phyloP scores from a whole-genome alignment of 1,284 basidiomycete species.

The Sporisorium graminicola region DNA sequence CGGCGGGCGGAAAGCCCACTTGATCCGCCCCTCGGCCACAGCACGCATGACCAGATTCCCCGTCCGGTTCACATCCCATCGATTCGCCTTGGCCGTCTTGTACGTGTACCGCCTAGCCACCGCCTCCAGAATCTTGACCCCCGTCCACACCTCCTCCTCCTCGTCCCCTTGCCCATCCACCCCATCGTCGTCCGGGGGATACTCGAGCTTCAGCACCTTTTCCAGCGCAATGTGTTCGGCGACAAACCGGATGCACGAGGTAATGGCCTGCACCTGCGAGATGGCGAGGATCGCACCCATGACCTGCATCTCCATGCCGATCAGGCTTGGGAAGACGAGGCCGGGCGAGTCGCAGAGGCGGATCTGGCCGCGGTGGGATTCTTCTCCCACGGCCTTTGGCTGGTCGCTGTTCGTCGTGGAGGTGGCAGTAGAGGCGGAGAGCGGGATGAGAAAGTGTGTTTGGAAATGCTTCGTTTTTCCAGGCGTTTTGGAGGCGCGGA shows the following conservation, averaged over 20 bases:
- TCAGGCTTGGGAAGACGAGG: constrained; percentile 77
- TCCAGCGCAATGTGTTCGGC: constrained; percentile 83
- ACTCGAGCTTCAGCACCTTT: constrained; percentile 75
- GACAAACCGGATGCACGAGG: constrained; percentile 80
- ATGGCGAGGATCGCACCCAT: constrained; percentile 87
- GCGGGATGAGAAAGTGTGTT: constrained; percentile 84
- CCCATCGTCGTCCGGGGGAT: constrained; percentile 57
- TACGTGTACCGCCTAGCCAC: constrained; percentile 80
- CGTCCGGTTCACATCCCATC: constrained; percentile 87
- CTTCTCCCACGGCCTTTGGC: constrained; percentile 49
- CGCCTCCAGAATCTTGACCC: constrained; percentile 82
- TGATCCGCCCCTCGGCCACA: constrained; percentile 81
- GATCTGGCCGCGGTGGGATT: constrained; percentile 37
- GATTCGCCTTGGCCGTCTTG: constrained; percentile 86
- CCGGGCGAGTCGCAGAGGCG: constrained; percentile 53
- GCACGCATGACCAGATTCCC: constrained; percentile 79
- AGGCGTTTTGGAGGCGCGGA: constrained; percentile 87
- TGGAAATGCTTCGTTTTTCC: constrained; percentile 97
- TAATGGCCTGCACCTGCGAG: constrained; percentile 80
- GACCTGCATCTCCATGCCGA: constrained; percentile 73
- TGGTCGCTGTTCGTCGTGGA: constrained; percentile 81
- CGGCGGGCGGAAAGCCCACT: constrained; percentile 78
- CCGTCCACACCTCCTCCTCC: constrained; percentile 75
- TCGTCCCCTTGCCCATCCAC: constrained; percentile 55
- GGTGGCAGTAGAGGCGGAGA: constrained; percentile 77